Evolutionary conservation across 495 filamentous ascomycete species (phyloP).

Genomic region (Aspergillus ellipticus): DNA sequence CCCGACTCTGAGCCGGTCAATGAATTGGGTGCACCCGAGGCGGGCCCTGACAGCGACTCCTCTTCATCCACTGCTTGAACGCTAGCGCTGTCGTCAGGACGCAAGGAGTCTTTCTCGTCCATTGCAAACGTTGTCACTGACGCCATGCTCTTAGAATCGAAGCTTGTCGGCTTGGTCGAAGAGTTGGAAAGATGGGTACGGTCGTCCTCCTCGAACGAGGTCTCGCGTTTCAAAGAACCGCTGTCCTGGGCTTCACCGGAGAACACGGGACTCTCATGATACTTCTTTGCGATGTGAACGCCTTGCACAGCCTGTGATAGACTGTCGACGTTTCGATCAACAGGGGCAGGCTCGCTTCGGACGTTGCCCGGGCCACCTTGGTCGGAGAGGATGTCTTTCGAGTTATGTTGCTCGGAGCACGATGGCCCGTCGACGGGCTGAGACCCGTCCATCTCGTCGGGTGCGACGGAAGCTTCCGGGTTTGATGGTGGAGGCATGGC

Average conservation of each 20-base stretch:
- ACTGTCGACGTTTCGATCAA: slow-evolving; percentile 29
- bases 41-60: slow-evolving; percentile 67
- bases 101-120: slow-evolving; percentile 91
- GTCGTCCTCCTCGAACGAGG: slow-evolving; percentile 52
- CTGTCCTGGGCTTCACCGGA: slow-evolving; percentile 28
- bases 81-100: slow-evolving; percentile 91
- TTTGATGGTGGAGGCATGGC: slow-evolving; percentile 37
- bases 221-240: slow-evolving; percentile 36
- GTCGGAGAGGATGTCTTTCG: slow-evolving; percentile 17
- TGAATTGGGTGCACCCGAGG: slow-evolving; percentile 69
- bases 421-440: slow-evolving; percentile 17
- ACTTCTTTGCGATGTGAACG: slow-evolving; percentile 30
- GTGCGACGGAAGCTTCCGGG: slow-evolving; percentile 23
- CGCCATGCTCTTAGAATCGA: slow-evolving; percentile 87
- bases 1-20: slow-evolving; percentile 77
- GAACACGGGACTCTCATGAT: slow-evolving; percentile 25
- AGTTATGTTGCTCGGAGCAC: slow-evolving; percentile 18
- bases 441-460: slow-evolving; percentile 24
- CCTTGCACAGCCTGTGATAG: slow-evolving; percentile 35
- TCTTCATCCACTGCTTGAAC: slow-evolving; percentile 88
- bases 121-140: slow-evolving; percentile 88
- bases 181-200: slow-evolving; percentile 67
- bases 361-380: slow-evolving; percentile 19
- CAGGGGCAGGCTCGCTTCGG: slow-evolving; percentile 13
- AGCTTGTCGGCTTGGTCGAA: slow-evolving; percentile 79